phyloP scores from a whole-genome alignment of 164 flowering plant species.

The Annona cherimola region DNA sequence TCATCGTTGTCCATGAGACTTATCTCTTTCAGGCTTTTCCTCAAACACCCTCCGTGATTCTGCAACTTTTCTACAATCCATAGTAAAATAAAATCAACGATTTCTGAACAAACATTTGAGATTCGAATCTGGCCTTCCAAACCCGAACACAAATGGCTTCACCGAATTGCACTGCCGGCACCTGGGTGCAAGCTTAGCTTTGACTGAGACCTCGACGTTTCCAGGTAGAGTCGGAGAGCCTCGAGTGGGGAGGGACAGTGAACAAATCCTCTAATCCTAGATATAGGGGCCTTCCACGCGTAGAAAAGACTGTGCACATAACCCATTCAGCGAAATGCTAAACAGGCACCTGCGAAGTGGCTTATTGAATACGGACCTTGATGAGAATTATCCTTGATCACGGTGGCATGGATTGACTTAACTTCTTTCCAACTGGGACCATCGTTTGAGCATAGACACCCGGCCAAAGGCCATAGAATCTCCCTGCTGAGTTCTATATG shows the following conservation, averaged over 20 bases:
- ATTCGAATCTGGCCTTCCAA: conserved; percentile 54
- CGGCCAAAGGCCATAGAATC: no score
- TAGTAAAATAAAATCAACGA: conserved; percentile 58
- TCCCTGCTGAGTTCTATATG: no score
- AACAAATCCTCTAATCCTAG: conserved; percentile 48
- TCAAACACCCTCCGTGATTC: conserved; percentile 56
- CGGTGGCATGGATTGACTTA: conserved; percentile 36
- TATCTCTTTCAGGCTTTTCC: conserved; percentile 77
- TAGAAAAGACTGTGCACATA: conserved; percentile 41
- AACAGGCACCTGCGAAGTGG: conserved; percentile 53
- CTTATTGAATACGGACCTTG: conserved; percentile 53
- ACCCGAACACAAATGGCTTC: conserved; percentile 50
- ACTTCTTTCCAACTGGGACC: conserved; percentile 29
- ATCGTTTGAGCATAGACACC: conserved; percentile 20
- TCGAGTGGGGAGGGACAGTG: conserved; percentile 29
- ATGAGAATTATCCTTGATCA: conserved; percentile 39
- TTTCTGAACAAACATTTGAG: conserved; percentile 58
- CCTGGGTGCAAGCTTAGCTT: conserved; percentile 47
- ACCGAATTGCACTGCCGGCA: conserved; percentile 29
- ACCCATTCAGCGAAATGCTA: conserved; percentile 28
- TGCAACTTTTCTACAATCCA: conserved; percentile 19
- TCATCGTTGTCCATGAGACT: conserved; percentile 62
- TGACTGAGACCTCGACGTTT: conserved; percentile 36
- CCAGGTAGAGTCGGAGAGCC: conserved; percentile 34
- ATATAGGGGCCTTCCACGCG: conserved; percentile 54